phyloP scores from a whole-genome alignment of 2,329 filamentous ascomycete species.

The Epichloe sibirici region DNA sequence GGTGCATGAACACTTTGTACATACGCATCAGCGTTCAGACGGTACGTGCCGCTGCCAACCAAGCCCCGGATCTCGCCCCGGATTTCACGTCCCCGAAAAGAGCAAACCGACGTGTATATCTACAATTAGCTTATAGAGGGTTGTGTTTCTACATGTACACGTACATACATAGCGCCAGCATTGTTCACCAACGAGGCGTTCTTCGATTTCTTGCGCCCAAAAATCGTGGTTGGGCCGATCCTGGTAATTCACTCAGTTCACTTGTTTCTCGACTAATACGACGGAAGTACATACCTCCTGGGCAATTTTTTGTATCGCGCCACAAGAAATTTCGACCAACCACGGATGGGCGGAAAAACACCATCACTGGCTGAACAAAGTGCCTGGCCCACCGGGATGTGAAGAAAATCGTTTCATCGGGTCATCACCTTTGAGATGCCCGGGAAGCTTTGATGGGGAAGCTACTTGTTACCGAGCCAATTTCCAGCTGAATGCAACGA shows the following conservation, averaged over 20 bases:
- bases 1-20: constrained; percentile 6
- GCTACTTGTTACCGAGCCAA: too few species aligned
- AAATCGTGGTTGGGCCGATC: constrained; percentile 20
- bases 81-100: too few species aligned
- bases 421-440: too few species aligned
- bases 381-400: constrained; percentile 9
- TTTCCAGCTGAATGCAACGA: neutral
- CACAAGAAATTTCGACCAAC: constrained; percentile 9
- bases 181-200: constrained; percentile 19
- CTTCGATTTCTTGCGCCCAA: constrained; percentile 16
- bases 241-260: constrained; percentile 21
- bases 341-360: constrained; percentile 12
- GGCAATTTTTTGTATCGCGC: constrained; percentile 12
- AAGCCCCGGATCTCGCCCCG: too few species aligned
- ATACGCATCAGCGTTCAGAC: constrained; percentile 7
- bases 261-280: constrained; percentile 18
- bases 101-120: neutral
- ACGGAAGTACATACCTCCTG: constrained; percentile 8
- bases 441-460: too few species aligned
- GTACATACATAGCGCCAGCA: constrained; percentile 8
- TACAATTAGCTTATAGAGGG: constrained; percentile 10
- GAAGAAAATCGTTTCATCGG: too few species aligned
- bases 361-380: constrained; percentile 15
- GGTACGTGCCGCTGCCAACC: constrained; percentile 6
- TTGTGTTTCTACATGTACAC: constrained; percentile 9